Percentiles rank a stretch among this genome's conserved stretches.
phyloP scores from a whole-genome alignment of 108 stramenopile genomes.

The Cyclostephanos invisitatus region DNA sequence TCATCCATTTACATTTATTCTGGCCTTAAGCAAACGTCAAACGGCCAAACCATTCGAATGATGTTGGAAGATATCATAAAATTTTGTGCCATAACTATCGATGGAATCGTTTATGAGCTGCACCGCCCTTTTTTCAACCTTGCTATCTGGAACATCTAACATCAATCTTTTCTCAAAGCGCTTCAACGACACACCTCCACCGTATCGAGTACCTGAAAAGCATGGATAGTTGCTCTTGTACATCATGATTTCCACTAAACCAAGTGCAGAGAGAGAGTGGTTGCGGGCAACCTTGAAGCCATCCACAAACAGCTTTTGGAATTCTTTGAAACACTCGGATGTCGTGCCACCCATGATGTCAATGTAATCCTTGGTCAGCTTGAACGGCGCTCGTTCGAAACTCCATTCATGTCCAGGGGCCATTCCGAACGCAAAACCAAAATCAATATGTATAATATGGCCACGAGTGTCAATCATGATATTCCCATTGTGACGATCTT shows the following conservation, averaged over 20 bases:
- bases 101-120: conserved; percentile 64
- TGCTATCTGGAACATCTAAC: conserved; percentile 72
- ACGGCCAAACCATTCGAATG: conserved; percentile 54
- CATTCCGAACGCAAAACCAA: conserved; percentile 99
- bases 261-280: conserved; percentile 83
- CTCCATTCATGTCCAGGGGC: conserved; percentile 95
- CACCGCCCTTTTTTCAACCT: conserved; percentile 67
- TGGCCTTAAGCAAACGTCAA: neutral
- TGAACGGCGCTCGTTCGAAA: conserved; percentile 97
- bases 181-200: conserved; percentile 73
- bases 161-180: conserved; percentile 80
- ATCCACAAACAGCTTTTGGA: conserved; percentile 77
- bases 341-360: conserved; percentile 92
- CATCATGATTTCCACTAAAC: conserved; percentile 98
- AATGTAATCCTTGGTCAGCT: conserved; percentile 94
- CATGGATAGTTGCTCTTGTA: conserved; percentile 94
- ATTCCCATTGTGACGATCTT: conserved; percentile 99
- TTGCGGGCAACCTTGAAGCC: conserved; percentile 80
- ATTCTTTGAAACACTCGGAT: conserved; percentile 78
- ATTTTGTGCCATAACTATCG: conserved; percentile 66
- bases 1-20: too few relatives aligned
- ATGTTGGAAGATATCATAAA: conserved; percentile 63
- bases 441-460: conserved; percentile 98
- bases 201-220: conserved; percentile 83
- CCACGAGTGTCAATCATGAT: conserved; percentile 97